Conservation (phyloP, 2,329 filamentous ascomycete species). For the Hymenoscyphus repandus region DNA sequence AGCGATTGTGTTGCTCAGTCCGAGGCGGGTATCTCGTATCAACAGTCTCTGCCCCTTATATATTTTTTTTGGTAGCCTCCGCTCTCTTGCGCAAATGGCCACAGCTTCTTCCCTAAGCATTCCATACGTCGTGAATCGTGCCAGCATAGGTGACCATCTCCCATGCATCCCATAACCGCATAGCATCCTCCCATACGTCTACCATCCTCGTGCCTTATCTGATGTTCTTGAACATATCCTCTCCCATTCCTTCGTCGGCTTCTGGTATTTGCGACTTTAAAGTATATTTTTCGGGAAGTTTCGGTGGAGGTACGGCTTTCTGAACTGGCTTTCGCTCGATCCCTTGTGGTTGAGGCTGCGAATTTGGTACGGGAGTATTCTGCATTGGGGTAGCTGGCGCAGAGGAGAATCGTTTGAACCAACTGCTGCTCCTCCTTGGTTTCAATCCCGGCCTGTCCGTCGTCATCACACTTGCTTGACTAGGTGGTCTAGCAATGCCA, state of each 20-base stretch:
- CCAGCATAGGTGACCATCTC: slow-evolving; percentile 18
- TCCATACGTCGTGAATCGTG: slow-evolving; percentile 20
- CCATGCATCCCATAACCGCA: slow-evolving; percentile 19
- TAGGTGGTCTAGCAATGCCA: slow-evolving; percentile 24
- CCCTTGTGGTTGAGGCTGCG: not conserved
- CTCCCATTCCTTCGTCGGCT: slow-evolving; percentile 27
- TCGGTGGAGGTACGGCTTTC: slow-evolving; percentile 30
- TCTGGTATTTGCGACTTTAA: slow-evolving; percentile 28
- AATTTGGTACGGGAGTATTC: not conserved
- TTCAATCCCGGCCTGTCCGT: slow-evolving; percentile 17
- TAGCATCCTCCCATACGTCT: slow-evolving; percentile 16
- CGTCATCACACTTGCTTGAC: slow-evolving; percentile 24
- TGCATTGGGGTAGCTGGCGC: not conserved
- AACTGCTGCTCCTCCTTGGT: slow-evolving; percentile 28
- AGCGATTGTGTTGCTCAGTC: slow-evolving; percentile 21
- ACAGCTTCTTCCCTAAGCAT: not conserved
- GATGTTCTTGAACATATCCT: slow-evolving; percentile 34
- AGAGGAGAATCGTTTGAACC: slow-evolving; percentile 28
- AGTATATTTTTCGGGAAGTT: slow-evolving; percentile 30
- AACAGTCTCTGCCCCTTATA: slow-evolving; percentile 6
- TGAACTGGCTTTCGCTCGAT: not conserved
- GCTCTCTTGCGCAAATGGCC: slow-evolving; percentile 1
- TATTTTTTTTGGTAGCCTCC: slow-evolving; percentile 5
- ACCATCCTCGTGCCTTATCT: slow-evolving; percentile 19
- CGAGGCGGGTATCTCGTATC: slow-evolving; percentile 25